Evolutionary conservation across 2,329 filamentous ascomycete genomes (phyloP).

Genomic region (Lojkania enalia): DNA sequence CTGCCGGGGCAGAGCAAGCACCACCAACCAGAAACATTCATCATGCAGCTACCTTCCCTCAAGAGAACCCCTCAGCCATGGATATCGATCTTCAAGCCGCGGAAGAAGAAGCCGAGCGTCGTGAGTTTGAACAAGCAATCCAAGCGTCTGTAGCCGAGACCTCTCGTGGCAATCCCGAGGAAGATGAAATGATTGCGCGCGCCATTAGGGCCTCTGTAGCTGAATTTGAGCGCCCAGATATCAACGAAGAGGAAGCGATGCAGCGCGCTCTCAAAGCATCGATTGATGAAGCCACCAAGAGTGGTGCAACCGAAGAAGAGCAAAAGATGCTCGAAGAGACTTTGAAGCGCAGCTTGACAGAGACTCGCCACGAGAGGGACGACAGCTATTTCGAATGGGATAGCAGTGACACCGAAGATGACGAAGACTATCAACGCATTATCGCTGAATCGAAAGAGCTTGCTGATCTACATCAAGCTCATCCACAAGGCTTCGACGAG

Average conservation of each 20-base stretch:
- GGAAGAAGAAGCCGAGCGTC: conserved; percentile 51
- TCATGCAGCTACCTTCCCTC: conserved; percentile 30
- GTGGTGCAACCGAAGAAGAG: conserved; percentile 37
- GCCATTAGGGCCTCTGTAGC: conserved; percentile 73
- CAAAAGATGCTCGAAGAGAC: conserved; percentile 50
- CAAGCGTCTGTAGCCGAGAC: conserved; percentile 65
- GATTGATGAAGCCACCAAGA: conserved; percentile 48
- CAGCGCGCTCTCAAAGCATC: conserved; percentile 56
- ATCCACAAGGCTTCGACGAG: conserved; percentile 23
- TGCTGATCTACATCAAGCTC: conserved; percentile 27
- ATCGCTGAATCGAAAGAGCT: conserved; percentile 41
- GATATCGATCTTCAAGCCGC: conserved; percentile 18
- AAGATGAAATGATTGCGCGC: conserved; percentile 72
- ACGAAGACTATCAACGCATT: conserved; percentile 42
- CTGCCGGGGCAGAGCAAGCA: not conserved
- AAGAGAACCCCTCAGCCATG: conserved; percentile 6
- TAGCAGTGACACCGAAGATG: conserved; percentile 34
- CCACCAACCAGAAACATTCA: conserved; percentile 9
- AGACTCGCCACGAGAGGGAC: conserved; percentile 34
- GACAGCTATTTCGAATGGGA: conserved; percentile 38
- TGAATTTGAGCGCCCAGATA: conserved; percentile 54
- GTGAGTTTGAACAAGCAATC: conserved; percentile 73
- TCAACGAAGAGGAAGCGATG: conserved; percentile 52
- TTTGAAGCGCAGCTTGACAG: conserved; percentile 49
- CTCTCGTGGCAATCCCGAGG: conserved; percentile 67